A percentile compares a stretch with the other conserved stretches of the same genome.
These are phyloP conservation scores for Hymenotorrendiella dingleyae DNA, from an alignment of 2,329 filamentous ascomycete genomes.

Conservation along the genomic window DNA sequence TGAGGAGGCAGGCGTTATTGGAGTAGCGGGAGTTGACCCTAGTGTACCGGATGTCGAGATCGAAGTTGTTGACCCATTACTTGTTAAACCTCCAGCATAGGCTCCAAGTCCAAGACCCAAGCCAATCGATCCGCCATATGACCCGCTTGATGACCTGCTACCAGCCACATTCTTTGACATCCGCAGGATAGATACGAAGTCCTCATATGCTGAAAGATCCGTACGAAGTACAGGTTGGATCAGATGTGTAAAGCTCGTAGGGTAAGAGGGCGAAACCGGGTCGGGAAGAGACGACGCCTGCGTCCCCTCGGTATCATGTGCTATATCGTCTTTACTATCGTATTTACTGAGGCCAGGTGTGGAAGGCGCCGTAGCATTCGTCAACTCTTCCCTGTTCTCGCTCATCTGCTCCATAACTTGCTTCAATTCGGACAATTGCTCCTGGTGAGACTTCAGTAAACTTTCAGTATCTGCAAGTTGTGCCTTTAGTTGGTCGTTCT, in stretches of 20 bases:
- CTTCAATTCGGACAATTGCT: slow-evolving; percentile 89
- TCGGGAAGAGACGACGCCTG: slow-evolving; percentile 33
- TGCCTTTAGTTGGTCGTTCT: slow-evolving; percentile 79
- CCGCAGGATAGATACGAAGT: slow-evolving; percentile 74
- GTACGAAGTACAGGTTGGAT: slow-evolving; percentile 77
- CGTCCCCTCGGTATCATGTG: slow-evolving; percentile 30
- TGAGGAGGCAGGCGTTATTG: slow-evolving; percentile 50
- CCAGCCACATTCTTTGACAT: slow-evolving; percentile 53
- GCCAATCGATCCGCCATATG: slow-evolving; percentile 54
- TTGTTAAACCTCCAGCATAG: slow-evolving; percentile 36
- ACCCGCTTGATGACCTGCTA: slow-evolving; percentile 67
- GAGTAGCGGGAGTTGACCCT: slow-evolving; percentile 51
- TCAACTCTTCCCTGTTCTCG: slow-evolving; percentile 64
- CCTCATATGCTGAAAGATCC: slow-evolving; percentile 74
- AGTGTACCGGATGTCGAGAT: slow-evolving; percentile 45
- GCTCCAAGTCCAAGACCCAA: slow-evolving; percentile 40
- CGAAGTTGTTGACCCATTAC: slow-evolving; percentile 57
- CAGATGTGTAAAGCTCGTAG: slow-evolving; percentile 73
- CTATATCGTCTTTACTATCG: slow-evolving; percentile 49
- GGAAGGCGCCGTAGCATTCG: slow-evolving; percentile 62
- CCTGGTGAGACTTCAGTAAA: slow-evolving; percentile 82
- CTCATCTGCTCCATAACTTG: slow-evolving; percentile 84
- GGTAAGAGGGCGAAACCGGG: slow-evolving; percentile 47
- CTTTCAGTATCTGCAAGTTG: slow-evolving; percentile 84
- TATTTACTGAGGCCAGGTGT: slow-evolving; percentile 72